A percentile compares a stretch with the other conserved stretches of the same genome.
Evolutionary conservation across 1,284 basidiomycete genomes (phyloP).

Genomic region (Erythrobasidium hasegawianum): DNA sequence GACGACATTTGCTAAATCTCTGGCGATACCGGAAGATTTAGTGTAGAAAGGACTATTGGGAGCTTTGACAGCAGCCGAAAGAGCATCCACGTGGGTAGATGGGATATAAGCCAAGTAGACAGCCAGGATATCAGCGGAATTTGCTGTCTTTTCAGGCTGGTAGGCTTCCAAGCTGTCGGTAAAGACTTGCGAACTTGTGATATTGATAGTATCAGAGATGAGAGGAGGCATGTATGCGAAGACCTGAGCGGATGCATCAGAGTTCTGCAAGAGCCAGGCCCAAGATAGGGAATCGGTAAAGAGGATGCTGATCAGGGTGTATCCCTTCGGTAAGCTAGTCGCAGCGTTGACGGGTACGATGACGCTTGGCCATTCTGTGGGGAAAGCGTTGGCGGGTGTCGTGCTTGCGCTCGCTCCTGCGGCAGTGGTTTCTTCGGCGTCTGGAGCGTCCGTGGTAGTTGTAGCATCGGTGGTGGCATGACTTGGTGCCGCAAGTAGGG

Average conservation of each 20-base stretch:
- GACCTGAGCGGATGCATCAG: constrained; percentile 33
- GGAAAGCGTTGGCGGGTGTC: constrained; percentile 28
- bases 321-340: constrained; percentile 17
- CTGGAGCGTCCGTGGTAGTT: not conserved
- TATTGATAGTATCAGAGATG: constrained; percentile 23
- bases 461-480: not conserved
- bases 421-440: constrained; percentile 4
- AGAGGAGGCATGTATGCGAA: constrained; percentile 36
- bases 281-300: constrained; percentile 28
- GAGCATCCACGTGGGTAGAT: constrained; percentile 17
- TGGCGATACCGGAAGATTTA: constrained; percentile 8
- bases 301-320: constrained; percentile 30
- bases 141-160: constrained; percentile 26
- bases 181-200: constrained; percentile 8
- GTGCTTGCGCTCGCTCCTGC: constrained; percentile 4
- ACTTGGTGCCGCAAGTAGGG: constrained; percentile 17
- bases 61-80: constrained; percentile 31
- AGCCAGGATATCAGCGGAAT: constrained; percentile 17
- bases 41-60: constrained; percentile 34
- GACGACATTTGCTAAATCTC: constrained; percentile 27
- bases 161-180: constrained; percentile 33
- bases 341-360: constrained; percentile 32
- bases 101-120: constrained; percentile 33
- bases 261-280: constrained; percentile 24
- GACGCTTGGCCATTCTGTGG: constrained; percentile 29